Conservation (phyloP, 1,139 yeast genomes). For the Yamadazyma spencermartinsiae region DNA sequence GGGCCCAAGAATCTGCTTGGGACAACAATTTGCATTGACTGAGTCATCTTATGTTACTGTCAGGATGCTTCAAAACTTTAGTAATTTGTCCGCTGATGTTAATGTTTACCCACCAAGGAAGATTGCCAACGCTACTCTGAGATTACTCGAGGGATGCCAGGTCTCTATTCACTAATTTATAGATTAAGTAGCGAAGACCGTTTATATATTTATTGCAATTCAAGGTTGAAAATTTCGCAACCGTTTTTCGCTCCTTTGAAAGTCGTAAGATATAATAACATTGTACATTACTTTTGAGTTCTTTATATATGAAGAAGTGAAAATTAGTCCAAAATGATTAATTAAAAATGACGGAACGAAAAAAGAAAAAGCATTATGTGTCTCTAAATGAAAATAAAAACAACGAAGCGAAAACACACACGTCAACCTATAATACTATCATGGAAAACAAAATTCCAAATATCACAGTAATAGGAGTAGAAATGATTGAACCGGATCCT, state of each 20-base stretch:
- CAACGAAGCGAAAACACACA: background rate
- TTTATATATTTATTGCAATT: no score
- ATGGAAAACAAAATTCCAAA: background rate
- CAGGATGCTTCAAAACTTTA: slow-evolving; percentile 16
- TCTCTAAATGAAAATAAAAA: background rate
- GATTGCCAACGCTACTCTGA: slow-evolving; percentile 35
- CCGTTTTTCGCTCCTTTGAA: no score
- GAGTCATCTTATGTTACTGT: slow-evolving; percentile 35
- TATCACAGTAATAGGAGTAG: background rate
- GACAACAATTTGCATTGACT: slow-evolving; percentile 48
- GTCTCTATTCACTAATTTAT: background rate
- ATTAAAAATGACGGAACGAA: no score
- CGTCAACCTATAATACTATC: background rate
- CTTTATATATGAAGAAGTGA: background rate
- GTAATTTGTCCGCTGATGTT: slow-evolving; percentile 11
- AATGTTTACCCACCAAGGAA: slow-evolving; percentile 36
- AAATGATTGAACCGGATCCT: background rate
- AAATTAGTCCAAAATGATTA: no score
- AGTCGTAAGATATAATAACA: no score
- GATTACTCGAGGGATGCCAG: slow-evolving; percentile 25
- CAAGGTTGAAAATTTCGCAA: no score
- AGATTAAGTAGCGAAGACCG: no score
- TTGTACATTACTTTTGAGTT: no score
- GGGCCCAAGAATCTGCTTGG: slow-evolving; percentile 46
- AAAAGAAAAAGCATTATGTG: background rate